Evolutionary conservation across 768 basidiomycete genomes (phyloP).

Genomic region (Psilocybe cyanescens): DNA sequence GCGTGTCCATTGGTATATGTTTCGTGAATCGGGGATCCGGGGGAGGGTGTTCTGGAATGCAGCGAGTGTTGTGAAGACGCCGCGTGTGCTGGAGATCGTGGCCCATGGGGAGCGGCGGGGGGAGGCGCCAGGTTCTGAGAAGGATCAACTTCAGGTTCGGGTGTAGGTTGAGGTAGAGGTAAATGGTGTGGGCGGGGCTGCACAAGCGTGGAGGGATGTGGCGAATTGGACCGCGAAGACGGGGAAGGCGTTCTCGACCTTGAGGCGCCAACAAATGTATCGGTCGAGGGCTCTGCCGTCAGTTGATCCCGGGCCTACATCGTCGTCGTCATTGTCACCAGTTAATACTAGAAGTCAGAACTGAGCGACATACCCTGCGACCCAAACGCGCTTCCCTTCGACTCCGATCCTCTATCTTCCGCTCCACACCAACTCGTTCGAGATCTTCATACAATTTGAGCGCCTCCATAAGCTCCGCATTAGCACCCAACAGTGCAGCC

Average conservation of each 20-base stretch:
- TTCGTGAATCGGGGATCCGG: constrained; percentile 42
- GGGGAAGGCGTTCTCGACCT: constrained; percentile 48
- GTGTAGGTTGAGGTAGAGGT: constrained; percentile 9
- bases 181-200: constrained; percentile 19
- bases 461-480: constrained; percentile 70
- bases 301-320: constrained; percentile 39
- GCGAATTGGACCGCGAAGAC: constrained; percentile 37
- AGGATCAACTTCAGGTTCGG: background rate
- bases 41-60: constrained; percentile 73
- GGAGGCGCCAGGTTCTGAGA: constrained; percentile 57
- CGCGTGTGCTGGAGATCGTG: constrained; percentile 60
- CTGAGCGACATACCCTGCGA: constrained; percentile 52
- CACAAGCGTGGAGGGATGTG: constrained; percentile 30
- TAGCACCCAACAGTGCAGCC: constrained; percentile 71
- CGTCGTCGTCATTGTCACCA: background rate
- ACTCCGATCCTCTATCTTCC: constrained; percentile 71
- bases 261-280: constrained; percentile 14
- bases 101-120: constrained; percentile 70
- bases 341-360: background rate
- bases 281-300: constrained; percentile 18
- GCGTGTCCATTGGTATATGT: constrained; percentile 10
- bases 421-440: constrained; percentile 65
- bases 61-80: constrained; percentile 43
- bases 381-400: constrained; percentile 69
- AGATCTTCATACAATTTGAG: constrained; percentile 81